Percentiles rank a stretch among this genome's conserved stretches.
phyloP scores from a whole-genome alignment of 2,329 filamentous ascomycete genomes.

The Nemania sp. region DNA sequence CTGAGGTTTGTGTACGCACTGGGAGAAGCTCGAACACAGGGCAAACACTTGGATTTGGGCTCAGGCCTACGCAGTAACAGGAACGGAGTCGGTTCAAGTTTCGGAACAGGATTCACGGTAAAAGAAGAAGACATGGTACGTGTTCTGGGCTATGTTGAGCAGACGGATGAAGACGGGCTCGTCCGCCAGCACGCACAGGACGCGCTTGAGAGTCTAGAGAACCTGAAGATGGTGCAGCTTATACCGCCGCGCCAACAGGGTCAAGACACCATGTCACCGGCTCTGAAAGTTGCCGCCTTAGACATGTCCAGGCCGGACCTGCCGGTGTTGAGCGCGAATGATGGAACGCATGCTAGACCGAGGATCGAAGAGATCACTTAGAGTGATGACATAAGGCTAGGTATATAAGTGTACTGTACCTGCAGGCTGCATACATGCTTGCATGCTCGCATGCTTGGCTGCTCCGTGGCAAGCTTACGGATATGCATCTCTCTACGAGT shows the following conservation, averaged over 20 bases:
- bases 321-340: constrained; percentile 26
- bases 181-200: constrained; percentile 68
- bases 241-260: constrained; percentile 45
- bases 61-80: constrained; percentile 32
- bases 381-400: constrained; percentile 32
- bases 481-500: too few relatives aligned
- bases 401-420: too few relatives aligned
- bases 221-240: constrained; percentile 59
- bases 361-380: constrained; percentile 41
- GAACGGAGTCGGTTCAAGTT: constrained; percentile 55
- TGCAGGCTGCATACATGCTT: too few relatives aligned
- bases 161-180: constrained; percentile 68
- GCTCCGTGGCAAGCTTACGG: too few relatives aligned
- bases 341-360: constrained; percentile 25
- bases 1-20: constrained; percentile 64
- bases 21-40: constrained; percentile 50
- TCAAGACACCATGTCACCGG: constrained; percentile 23
- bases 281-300: constrained; percentile 45
- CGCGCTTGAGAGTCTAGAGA: constrained; percentile 68
- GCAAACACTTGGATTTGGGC: neutral
- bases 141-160: constrained; percentile 65
- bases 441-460: too few relatives aligned
- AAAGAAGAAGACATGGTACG: constrained; percentile 65
- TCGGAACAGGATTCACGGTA: constrained; percentile 48
- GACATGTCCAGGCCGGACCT: constrained; percentile 36